These are phyloP conservation scores for Theobroma cacao DNA, from an alignment of 345 rosid species.

Conservation along the genomic window DNA sequence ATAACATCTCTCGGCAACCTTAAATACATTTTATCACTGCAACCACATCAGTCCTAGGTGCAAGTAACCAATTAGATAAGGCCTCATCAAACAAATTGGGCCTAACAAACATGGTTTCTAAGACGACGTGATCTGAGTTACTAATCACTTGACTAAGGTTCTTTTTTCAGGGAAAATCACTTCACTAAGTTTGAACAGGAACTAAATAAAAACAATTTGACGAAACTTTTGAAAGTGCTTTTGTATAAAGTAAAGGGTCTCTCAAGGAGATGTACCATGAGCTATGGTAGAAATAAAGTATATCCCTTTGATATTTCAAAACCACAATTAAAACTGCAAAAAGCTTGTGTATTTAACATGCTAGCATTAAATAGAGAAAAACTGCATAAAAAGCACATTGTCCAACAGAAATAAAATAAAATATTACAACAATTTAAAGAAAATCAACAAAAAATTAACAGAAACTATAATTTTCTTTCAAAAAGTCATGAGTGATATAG, in stretches of 20 bases:
- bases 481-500: background rate
- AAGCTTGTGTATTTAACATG: background rate
- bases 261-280: background rate
- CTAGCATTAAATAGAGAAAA: background rate
- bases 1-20: background rate
- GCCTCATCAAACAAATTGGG: conserved; percentile 1
- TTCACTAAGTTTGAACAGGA: background rate
- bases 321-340: background rate
- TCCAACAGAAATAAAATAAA: background rate
- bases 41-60: background rate
- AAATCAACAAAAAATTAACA: conserved; percentile 1
- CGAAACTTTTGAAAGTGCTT: background rate
- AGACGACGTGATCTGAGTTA: background rate
- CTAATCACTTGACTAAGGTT: background rate
- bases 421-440: background rate
- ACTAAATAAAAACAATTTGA: background rate
- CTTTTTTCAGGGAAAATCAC: background rate
- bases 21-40: background rate
- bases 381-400: background rate
- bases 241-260: background rate
- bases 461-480: background rate
- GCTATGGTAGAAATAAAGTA: background rate
- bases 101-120: background rate
- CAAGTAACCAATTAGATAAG: background rate
- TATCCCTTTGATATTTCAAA: background rate